Evolutionary conservation across 495 filamentous ascomycete genomes (phyloP), one percentile per base, ranked within the genome.

Genomic region (Penicillium macrosclerotiorum): DNA sequence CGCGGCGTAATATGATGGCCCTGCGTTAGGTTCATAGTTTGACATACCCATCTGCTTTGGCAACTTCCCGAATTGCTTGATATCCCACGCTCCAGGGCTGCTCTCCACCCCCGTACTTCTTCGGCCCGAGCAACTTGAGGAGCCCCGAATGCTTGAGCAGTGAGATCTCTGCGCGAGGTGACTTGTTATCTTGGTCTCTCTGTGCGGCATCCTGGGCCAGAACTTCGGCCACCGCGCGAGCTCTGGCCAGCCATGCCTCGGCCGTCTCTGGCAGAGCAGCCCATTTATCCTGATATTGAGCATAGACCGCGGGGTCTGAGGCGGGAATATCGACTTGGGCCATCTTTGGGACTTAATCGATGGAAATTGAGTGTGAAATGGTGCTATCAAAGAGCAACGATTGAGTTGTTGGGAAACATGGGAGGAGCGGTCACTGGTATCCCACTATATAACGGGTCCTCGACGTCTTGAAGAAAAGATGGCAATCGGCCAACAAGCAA

Each of bases 71-170:
- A 38, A 81, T 82, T 8, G 60, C 68, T 52, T 78, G 74, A 54
- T 81, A 83, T 6, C 62, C 79, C 3, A 78, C 58, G 17, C 66
- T 69, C 79, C 79, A 84, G 4, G 67, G 50, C 54, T 84, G 73
- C 6, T 68, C 79, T 14, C 79, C 79, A 13, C 80, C 79, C 12
- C 80, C 79, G 44, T 75, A 77, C 55, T 75, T 73, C 47, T 64
- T 67, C 0, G 74, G 73, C 0, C 78, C 79, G 1, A 82, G 62
- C 12, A 81, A 47, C 54, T 79, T 81, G 8, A 74, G 55, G n/a
- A 84, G 54, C 6, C 77, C 75, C 0, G 78, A 69, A 44, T 75
- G 65, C 49, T 83, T 84, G 32, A 83, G 71, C 4, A 84, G 65
- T 4, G 69, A 54, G 8, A 83, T 59, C 41, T 84, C 79, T 2